A percentile compares a stretch with the other conserved stretches of the same genome.
Evolutionary conservation across 495 filamentous ascomycete species (phyloP).

Genomic region (Amniculicola lignicola): DNA sequence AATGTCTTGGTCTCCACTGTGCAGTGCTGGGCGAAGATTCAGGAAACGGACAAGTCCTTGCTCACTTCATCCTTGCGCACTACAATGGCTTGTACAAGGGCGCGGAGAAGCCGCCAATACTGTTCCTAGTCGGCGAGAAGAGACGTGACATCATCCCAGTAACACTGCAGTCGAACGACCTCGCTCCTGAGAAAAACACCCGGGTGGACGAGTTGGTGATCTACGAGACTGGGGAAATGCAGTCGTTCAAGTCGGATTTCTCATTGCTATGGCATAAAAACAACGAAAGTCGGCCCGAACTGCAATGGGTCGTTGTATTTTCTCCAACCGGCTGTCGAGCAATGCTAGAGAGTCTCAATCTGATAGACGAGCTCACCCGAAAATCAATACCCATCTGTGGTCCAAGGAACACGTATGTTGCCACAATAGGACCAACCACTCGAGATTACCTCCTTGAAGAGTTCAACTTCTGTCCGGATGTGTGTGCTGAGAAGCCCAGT

Average conservation of each 20-base stretch:
- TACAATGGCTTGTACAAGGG: constrained; percentile 48
- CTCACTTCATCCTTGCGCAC: constrained; percentile 70
- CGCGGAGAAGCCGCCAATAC: constrained; percentile 55
- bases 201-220: constrained; percentile 72
- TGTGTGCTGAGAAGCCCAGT: constrained; percentile 76
- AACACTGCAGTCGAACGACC: constrained; percentile 57
- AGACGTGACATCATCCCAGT: constrained; percentile 83
- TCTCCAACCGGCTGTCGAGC: constrained; percentile 84
- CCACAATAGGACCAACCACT: constrained; percentile 94
- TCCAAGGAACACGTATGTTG: constrained; percentile 46
- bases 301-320: constrained; percentile 87
- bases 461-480: constrained; percentile 74
- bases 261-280: constrained; percentile 44
- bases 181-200: constrained; percentile 49
- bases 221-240: constrained; percentile 81
- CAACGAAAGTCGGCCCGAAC: constrained; percentile 30
- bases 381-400: constrained; percentile 32
- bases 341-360: constrained; percentile 66
- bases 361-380: constrained; percentile 52
- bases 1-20: constrained; percentile 49
- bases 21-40: constrained; percentile 62
- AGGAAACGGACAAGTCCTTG: constrained; percentile 77
- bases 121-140: constrained; percentile 87
- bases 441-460: constrained; percentile 63
- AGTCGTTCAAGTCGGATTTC: constrained; percentile 68